Evolutionary conservation across 2,329 filamentous ascomycete species (phyloP).

Genomic region (Biscogniauxia mediterranea): DNA sequence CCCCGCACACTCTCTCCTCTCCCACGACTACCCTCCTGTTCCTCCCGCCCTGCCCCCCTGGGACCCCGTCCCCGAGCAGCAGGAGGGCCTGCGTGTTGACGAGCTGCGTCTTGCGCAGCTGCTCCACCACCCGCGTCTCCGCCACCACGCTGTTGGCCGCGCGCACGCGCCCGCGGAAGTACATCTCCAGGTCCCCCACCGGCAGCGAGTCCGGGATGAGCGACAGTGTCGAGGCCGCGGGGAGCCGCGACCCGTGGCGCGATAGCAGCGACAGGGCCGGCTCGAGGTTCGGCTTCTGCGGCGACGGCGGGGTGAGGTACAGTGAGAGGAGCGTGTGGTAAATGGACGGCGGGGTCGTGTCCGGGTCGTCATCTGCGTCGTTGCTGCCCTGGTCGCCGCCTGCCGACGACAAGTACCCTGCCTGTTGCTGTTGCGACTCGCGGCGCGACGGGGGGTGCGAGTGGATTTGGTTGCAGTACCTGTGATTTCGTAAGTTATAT

Average conservation of each 20-base stretch:
- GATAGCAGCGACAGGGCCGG: slow-evolving; percentile 87
- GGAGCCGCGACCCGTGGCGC: slow-evolving; percentile 86
- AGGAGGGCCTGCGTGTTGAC: slow-evolving; percentile 73
- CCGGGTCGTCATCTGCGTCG: slow-evolving; percentile 42
- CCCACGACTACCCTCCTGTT: slow-evolving; percentile 73
- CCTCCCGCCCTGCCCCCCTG: slow-evolving; percentile 50
- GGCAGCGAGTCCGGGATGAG: slow-evolving; percentile 81
- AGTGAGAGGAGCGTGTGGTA: slow-evolving; percentile 89
- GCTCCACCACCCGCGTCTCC: slow-evolving; percentile 73
- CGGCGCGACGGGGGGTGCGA: slow-evolving; percentile 21
- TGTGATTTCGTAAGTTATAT: slow-evolving; percentile 31
- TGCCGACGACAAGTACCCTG: slow-evolving; percentile 23
- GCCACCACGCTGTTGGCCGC: slow-evolving; percentile 80
- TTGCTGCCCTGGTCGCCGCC: slow-evolving; percentile 3
- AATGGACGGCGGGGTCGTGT: slow-evolving; percentile 70
- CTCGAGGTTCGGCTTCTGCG: slow-evolving; percentile 68
- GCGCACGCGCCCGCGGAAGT: slow-evolving; percentile 89
- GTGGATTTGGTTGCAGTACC: slow-evolving; percentile 87
- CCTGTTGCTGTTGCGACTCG: slow-evolving; percentile 12
- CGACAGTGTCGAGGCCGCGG: slow-evolving; percentile 79
- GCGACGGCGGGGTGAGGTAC: slow-evolving; percentile 78
- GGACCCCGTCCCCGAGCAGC: slow-evolving; percentile 66
- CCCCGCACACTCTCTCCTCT: slow-evolving; percentile 86
- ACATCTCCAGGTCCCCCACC: slow-evolving; percentile 77
- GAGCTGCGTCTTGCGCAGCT: slow-evolving; percentile 74